phyloP scores from a whole-genome alignment of 192 early-diverging fungal species.

The Backusella australiensis region DNA sequence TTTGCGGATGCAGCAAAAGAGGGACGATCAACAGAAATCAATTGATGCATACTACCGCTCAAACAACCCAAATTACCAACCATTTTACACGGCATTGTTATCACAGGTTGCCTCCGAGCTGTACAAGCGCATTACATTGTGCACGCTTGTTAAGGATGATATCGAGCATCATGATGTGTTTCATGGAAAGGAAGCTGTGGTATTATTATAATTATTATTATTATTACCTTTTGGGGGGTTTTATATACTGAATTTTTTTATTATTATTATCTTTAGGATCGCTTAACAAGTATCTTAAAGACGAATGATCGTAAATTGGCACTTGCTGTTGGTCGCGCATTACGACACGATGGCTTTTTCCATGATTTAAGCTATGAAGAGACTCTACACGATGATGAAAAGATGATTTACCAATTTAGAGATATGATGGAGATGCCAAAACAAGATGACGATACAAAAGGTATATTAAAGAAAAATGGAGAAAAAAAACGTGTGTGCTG shows the following conservation, averaged over 20 bases:
- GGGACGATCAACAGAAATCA: conserved; percentile 21
- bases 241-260: too few species aligned
- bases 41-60: conserved; percentile 22
- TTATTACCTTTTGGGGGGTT: background rate
- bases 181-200: conserved; percentile 85
- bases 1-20: conserved; percentile 18
- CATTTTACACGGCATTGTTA: conserved; percentile 70
- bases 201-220: conserved; percentile 20
- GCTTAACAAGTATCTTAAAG: conserved; percentile 70
- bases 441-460: background rate
- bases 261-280: conserved; percentile 20
- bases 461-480: background rate
- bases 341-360: conserved; percentile 87
- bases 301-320: conserved; percentile 86
- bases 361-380: conserved; percentile 88
- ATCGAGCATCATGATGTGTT: conserved; percentile 85
- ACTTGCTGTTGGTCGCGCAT: conserved; percentile 79
- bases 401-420: conserved; percentile 83
- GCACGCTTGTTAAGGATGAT: conserved; percentile 68
- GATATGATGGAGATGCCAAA: conserved; percentile 21
- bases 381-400: conserved; percentile 71
- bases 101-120: conserved; percentile 69
- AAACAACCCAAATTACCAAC: background rate
- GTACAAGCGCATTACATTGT: conserved; percentile 51
- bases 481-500: background rate